These are phyloP conservation scores for Cladosporium sp. DNA, from an alignment of 2,329 filamentous ascomycete species.

Conservation along the genomic window DNA sequence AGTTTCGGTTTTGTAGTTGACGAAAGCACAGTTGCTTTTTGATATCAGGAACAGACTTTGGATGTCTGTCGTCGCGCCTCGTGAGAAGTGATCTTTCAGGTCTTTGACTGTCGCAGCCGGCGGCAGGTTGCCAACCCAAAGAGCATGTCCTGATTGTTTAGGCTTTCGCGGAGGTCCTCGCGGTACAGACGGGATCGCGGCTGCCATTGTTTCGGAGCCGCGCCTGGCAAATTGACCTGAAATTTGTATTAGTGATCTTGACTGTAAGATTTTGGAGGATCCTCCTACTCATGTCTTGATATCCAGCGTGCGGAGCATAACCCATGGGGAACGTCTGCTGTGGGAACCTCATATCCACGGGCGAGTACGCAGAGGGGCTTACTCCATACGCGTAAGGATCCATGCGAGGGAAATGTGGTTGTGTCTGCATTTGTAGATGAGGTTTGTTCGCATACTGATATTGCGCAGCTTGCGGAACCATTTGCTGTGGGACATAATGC, in stretches of 20 bases:
- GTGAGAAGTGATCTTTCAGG: slow-evolving; percentile 87
- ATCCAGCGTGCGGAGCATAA: slow-evolving; percentile 15
- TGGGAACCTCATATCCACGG: slow-evolving; percentile 23
- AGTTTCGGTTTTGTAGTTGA: slow-evolving; percentile 82
- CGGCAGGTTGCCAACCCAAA: slow-evolving; percentile 94
- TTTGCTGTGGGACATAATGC: background rate
- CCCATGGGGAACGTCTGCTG: slow-evolving; percentile 17
- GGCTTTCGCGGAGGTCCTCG: slow-evolving; percentile 64
- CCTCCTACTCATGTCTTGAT: slow-evolving; percentile 15
- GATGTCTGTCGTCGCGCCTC: slow-evolving; percentile 67
- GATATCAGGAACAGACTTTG: slow-evolving; percentile 92
- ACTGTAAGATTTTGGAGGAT: background rate
- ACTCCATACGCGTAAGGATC: slow-evolving; percentile 24
- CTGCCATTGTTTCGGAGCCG: slow-evolving; percentile 16
- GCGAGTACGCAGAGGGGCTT: slow-evolving; percentile 19
- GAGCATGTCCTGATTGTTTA: slow-evolving; percentile 72
- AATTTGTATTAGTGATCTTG: background rate
- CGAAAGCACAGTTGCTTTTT: slow-evolving; percentile 95
- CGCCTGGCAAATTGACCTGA: slow-evolving; percentile 21
- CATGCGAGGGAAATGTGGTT: slow-evolving; percentile 20
- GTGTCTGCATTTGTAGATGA: slow-evolving; percentile 16
- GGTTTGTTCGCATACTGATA: background rate
- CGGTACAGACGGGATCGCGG: slow-evolving; percentile 36
- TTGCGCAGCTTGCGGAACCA: background rate
- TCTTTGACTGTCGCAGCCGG: slow-evolving; percentile 75